Evolutionary conservation across 805 yeast genomes (phyloP).

Genomic region (Saturnispora hagleri): DNA sequence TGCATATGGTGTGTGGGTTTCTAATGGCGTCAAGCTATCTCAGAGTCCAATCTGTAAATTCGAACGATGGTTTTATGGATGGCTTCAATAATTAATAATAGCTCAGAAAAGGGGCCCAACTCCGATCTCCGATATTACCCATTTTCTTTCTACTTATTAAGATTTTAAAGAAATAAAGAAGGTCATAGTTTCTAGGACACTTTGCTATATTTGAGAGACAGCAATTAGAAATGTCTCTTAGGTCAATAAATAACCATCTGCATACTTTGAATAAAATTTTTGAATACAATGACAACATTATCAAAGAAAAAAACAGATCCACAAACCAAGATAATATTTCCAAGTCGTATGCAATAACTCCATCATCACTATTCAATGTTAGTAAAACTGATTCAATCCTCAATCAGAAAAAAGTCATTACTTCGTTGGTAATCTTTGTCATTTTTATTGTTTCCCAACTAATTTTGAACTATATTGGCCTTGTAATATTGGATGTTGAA

Average conservation of each 20-base stretch:
- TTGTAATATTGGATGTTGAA: slow-evolving; percentile 21
- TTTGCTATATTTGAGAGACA: not conserved
- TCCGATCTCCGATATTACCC: not conserved
- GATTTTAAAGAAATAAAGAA: not conserved
- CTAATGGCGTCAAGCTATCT: slow-evolving; percentile 61
- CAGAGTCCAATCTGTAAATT: slow-evolving; percentile 40
- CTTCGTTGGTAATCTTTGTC: slow-evolving; percentile 16
- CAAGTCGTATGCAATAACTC: not conserved
- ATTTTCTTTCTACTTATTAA: not conserved
- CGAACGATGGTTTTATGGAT: slow-evolving; percentile 34
- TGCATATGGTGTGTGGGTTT: slow-evolving; percentile 72
- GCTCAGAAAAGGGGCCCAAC: not conserved
- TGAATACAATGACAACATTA: not conserved
- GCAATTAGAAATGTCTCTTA: not conserved
- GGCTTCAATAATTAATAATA: not conserved
- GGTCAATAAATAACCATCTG: not conserved
- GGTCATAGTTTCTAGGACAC: not conserved
- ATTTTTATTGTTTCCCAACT: slow-evolving; percentile 21
- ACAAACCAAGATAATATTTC: not conserved
- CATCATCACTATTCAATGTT: slow-evolving; percentile 8
- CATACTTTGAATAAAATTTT: not conserved
- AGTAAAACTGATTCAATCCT: slow-evolving; percentile 22
- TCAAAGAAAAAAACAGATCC: not conserved
- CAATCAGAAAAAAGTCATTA: slow-evolving; percentile 16
- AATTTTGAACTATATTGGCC: slow-evolving; percentile 21